Base-by-base conservation (phyloP, 2,329 filamentous ascomycete species). In the Moelleriella libera region DNA sequence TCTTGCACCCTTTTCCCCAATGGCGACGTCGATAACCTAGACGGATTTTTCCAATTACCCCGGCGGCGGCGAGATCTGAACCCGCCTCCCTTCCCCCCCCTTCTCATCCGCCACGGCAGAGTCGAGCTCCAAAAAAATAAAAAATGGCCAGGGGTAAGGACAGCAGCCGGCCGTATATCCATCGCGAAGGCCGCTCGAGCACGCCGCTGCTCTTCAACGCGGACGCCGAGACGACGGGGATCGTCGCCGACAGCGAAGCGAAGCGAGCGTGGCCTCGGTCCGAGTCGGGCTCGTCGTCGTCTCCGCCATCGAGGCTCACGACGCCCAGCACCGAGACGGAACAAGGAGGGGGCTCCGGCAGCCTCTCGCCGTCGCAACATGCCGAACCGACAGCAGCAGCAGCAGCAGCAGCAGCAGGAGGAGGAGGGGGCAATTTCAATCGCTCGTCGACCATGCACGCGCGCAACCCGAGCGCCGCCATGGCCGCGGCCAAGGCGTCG, bases 401-500 rank as follows among this genome's bases (percentile, higher is more conserved):
- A 21, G 21, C 21, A 3, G 21, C 21, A 21, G 21, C 21, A 21
- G 21, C 21, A 21, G 21, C 21, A 21, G 21, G 21, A 21, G 21
- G 2, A 21, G 21, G 21, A 21, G 21, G 21, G 21, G 21, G 21
- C 21, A 21, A 21, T 44, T 58, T 68, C 45, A 59, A 57, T 49
- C 56, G 60, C 10, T 71, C 77, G 48, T 83, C 81, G 41, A 83
- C 83, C 10, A 81, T 94, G 67, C 80, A 84, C 58, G 88, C 87
- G 60, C 75, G 79, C 56, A 89, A 84, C 59, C 85, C 87, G n/a
- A 75, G 80, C 41, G 58, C 59, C 43, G 58, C 57, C 42, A 43
- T 50, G 34, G 37, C 43, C 6, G 62, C 61, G 12, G 62, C 61
- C 40, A 60, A 60, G 47, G 58, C 60, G 21, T 58, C 63, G 31